Evolutionary conservation across 495 filamentous ascomycete species (phyloP).

Genomic region (Annulohypoxylon moriforme): DNA sequence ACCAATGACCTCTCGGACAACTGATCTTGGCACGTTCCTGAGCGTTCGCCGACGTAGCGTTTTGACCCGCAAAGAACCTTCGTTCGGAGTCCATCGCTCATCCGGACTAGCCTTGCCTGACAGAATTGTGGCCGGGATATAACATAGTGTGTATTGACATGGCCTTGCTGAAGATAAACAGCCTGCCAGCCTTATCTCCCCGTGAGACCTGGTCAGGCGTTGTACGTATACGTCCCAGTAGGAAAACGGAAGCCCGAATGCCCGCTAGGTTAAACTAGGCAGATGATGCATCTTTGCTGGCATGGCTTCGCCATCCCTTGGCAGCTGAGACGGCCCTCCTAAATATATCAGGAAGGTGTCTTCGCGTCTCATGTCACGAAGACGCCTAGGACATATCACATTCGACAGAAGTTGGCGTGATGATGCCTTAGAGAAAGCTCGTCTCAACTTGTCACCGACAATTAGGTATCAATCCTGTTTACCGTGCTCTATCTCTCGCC

Average conservation of each 20-base stretch:
- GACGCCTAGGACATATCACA: conserved; percentile 22
- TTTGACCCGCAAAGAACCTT: conserved; percentile 17
- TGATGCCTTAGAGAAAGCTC: conserved; percentile 19
- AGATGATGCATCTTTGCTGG: conserved; percentile 25
- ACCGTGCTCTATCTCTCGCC: not conserved
- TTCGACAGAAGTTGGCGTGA: conserved; percentile 13
- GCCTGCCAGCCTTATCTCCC: conserved; percentile 19
- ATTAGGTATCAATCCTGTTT: conserved; percentile 13
- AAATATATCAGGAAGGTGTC: conserved; percentile 41
- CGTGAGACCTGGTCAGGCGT: conserved; percentile 5
- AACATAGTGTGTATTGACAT: not conserved
- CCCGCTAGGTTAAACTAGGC: conserved; percentile 32
- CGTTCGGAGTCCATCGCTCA: conserved; percentile 19
- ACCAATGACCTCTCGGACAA: conserved; percentile 19
- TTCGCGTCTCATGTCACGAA: conserved; percentile 36
- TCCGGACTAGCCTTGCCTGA: conserved; percentile 30
- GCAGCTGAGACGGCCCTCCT: conserved; percentile 30
- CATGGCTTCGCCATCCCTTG: conserved; percentile 16
- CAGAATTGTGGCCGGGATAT: conserved; percentile 2
- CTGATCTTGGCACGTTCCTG: conserved; percentile 25
- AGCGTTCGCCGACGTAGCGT: conserved; percentile 24
- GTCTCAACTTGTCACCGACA: conserved; percentile 2
- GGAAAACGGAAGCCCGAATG: conserved; percentile 19
- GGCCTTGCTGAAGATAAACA: conserved; percentile 9
- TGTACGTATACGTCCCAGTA: conserved; percentile 1